Base-by-base conservation (phyloP, 768 basidiomycete species). In the Lanmaoa rubissima region DNA sequence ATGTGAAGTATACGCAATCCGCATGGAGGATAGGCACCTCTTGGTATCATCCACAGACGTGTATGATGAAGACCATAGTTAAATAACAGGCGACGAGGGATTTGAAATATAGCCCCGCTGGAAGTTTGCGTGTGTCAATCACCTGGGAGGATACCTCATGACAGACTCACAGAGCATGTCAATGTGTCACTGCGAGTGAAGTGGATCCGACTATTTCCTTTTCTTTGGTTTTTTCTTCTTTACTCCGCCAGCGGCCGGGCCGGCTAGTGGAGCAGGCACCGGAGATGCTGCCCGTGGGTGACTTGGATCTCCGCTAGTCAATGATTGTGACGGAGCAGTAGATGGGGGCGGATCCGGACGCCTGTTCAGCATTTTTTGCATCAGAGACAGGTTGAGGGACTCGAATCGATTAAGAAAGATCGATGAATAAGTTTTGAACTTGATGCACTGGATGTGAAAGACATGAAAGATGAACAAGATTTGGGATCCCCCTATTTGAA, bases 361-460 rank as follows among this genome's bases (percentile, higher is more conserved):
- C 16, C 68, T 79, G 65, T 94, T 92, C 68, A 85, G 88, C 87
- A 94, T 93, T 74, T 88, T 90, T 65, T 87, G 82, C 78, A 93
- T 89, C 51, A 97, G 78, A 8, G 88, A 84, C 42, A 90, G 81
- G 69, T 96, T 97, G 58, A 98, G 80, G 8, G 87, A 81, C 73
- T 98, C 94, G 75, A 98, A 98, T 63, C 95, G 90, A 79, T 98
- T 97, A 61, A 98, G 86, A 75, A 92, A 93, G 69, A 96, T 87
- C 49, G 91, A 92, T 3, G 94, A 97, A 64, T 88, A 86, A 2
- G 95, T 96, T 73, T 95, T 94, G 79, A 96, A 98, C 73, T 95
- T 97, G 64, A 98, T 79, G 71, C 94, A 96, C 96, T 98, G 69
- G 7, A 45, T 52, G 19, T 26, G 5, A 28, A 44, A 11, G 19